phyloP scores from a whole-genome alignment of 257 asterid genomes.

The Cynanchum wilfordii region DNA sequence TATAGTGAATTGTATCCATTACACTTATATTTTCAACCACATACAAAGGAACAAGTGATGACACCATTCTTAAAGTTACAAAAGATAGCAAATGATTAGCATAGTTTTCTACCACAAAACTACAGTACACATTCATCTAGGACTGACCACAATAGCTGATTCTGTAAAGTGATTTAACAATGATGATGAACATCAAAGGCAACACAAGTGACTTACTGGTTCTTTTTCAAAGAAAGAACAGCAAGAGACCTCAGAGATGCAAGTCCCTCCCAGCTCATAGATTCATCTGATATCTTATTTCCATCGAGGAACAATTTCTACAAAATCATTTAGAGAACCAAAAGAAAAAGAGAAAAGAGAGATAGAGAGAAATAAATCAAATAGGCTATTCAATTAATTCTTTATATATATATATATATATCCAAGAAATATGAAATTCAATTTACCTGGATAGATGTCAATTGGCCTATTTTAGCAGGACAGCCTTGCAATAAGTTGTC shows the following conservation, averaged over 20 bases:
- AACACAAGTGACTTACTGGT: conserved; percentile 42
- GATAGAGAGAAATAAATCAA: not conserved
- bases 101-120: not conserved
- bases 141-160: not conserved
- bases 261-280: conserved; percentile 73
- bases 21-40: not conserved
- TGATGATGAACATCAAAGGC: conserved; percentile 11
- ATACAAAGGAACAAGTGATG: not conserved
- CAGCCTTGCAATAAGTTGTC: conserved; percentile 53
- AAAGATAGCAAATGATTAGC: not conserved
- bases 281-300: conserved; percentile 49
- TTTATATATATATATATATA: conserved; percentile 9
- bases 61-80: not conserved
- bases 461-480: conserved; percentile 47
- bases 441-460: conserved; percentile 56
- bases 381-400: conserved; percentile 4
- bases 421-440: conserved; percentile 14
- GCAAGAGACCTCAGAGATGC: conserved; percentile 55
- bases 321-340: conserved; percentile 16
- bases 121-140: not conserved
- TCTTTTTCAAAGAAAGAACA: conserved; percentile 54
- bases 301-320: conserved; percentile 64
- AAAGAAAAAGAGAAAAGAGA: conserved; percentile 3
- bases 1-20: not conserved
- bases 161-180: not conserved